phyloP scores from a whole-genome alignment of 176 grass and related monocot genomes.

The Musa schizocarpa region DNA sequence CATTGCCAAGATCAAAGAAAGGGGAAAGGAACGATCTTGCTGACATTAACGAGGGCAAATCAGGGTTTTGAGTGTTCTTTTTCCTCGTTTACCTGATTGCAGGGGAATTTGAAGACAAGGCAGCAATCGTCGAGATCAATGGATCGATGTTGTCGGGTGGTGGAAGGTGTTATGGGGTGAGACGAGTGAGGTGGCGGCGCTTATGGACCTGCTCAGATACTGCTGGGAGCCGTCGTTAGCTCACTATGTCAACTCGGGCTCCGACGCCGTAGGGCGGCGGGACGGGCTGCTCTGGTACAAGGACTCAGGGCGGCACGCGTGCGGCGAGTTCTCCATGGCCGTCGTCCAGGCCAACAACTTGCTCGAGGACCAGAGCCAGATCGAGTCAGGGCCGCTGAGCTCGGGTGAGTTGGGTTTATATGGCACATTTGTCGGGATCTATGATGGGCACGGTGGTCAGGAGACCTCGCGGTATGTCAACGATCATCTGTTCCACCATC shows the following conservation, averaged over 20 bases:
- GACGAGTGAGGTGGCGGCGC: conserved; percentile 47
- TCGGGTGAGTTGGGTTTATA: conserved; percentile 30
- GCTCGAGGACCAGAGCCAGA: conserved; percentile 79
- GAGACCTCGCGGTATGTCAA: conserved; percentile 70
- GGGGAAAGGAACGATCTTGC: too few relatives aligned
- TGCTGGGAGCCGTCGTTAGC: conserved; percentile 56
- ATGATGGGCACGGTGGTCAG: conserved; percentile 79
- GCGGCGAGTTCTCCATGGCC: conserved; percentile 81
- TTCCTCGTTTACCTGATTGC: too few relatives aligned
- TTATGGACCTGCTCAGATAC: conserved; percentile 63
- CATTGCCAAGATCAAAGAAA: too few relatives aligned
- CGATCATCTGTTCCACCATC: conserved; percentile 58
- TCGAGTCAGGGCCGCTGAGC: conserved; percentile 66
- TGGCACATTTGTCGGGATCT: conserved; percentile 65
- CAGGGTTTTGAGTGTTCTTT: too few relatives aligned
- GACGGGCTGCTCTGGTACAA: conserved; percentile 87
- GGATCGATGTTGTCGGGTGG: neutral
- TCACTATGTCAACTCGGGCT: conserved; percentile 19
- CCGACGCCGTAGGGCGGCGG: conserved; percentile 46
- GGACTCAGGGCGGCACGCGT: conserved; percentile 50
- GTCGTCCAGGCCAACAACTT: conserved; percentile 85
- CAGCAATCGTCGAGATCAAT: neutral
- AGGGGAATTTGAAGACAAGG: too few relatives aligned
- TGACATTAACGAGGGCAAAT: too few relatives aligned
- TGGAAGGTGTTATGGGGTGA: neutral